phyloP scores from a whole-genome alignment of 148 eudicot genomes.

The Cornus suecica region DNA sequence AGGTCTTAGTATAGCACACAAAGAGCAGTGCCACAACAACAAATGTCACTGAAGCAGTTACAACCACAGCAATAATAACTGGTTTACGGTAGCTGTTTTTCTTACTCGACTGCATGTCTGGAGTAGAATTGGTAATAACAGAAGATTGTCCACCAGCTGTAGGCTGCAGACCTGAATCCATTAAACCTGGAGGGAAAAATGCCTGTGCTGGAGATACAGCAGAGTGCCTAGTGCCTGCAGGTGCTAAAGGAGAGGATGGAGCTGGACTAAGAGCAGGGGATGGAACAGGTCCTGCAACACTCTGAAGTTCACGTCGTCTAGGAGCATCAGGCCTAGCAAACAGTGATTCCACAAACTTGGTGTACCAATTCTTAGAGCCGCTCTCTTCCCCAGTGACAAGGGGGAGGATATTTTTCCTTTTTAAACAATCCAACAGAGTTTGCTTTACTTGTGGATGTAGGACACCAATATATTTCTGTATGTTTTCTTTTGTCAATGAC shows the following conservation, averaged over 20 bases:
- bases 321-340: constrained; percentile 26
- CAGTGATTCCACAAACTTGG: constrained; percentile 29
- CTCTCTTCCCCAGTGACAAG: constrained; percentile 49
- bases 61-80: constrained; percentile 49
- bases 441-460: constrained; percentile 42
- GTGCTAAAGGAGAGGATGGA: constrained; percentile 25
- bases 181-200: constrained; percentile 19
- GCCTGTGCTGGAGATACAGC: constrained; percentile 24
- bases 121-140: constrained; percentile 20
- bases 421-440: constrained; percentile 57
- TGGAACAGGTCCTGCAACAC: constrained; percentile 13
- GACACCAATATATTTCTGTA: constrained; percentile 33
- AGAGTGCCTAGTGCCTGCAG: constrained; percentile 12
- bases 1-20: constrained; percentile 44
- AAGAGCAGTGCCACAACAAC: constrained; percentile 46
- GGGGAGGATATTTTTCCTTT: constrained; percentile 33
- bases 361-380: constrained; percentile 39
- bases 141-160: constrained; percentile 15
- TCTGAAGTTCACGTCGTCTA: constrained; percentile 39
- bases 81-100: constrained; percentile 23
- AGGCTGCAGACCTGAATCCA: constrained; percentile 20
- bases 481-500: constrained; percentile 30
- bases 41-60: constrained; percentile 61
- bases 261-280: constrained; percentile 21
- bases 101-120: constrained; percentile 22